Base-by-base conservation (phyloP, 2,329 filamentous ascomycete species). In the Xenoacremonium recifei region DNA sequence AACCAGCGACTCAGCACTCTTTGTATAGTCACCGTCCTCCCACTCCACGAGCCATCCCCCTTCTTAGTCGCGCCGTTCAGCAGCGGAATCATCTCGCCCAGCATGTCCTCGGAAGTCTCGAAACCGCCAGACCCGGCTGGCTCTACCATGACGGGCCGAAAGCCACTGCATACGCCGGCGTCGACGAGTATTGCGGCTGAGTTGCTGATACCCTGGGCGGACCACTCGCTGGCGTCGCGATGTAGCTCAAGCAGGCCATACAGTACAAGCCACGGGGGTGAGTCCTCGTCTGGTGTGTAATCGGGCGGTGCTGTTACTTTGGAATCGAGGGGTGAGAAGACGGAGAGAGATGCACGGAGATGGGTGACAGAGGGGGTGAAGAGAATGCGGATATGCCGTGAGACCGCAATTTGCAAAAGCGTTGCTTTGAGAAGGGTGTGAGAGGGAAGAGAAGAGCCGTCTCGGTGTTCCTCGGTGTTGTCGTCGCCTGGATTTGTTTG, bases 301-400 rank as follows among this genome's bases (percentile, higher is more conserved):
- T 48, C 47, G 11, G 70, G 69, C 3, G 73, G 73, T 3, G 66
- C 44, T 0, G 63, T 46, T 1, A 70, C 54, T 13, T 53, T 62
- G 7, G 69, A 68, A 41, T 68, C 60, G 1, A 53, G 49, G 3
- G 62, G 49, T 15, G 66, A 66, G 45, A 80, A 76, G 38, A 79
- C 73, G 31, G 85, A 73, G 15, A 96, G 73, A 56, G 85, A 88
- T 25, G 88, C 88, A 40, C 89, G 84, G 6, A 96, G 77, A 62
- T 82, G 83, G 17, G 86, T 82, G 40, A 93, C 76, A 3, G 85
- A 89, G 0, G 88, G 82, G 40, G 82, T 78, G 65, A 95, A 96
- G 25, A 80, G 69, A 7, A 91, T 64, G 40, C 79, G 80, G 48
- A 95, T 76, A 54, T 84, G 80, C 21, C 81, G 78, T 6, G 88